These are phyloP conservation scores for Wickerhamomyces sp. DNA, from an alignment of 1,139 yeast species.

Conservation along the genomic window DNA sequence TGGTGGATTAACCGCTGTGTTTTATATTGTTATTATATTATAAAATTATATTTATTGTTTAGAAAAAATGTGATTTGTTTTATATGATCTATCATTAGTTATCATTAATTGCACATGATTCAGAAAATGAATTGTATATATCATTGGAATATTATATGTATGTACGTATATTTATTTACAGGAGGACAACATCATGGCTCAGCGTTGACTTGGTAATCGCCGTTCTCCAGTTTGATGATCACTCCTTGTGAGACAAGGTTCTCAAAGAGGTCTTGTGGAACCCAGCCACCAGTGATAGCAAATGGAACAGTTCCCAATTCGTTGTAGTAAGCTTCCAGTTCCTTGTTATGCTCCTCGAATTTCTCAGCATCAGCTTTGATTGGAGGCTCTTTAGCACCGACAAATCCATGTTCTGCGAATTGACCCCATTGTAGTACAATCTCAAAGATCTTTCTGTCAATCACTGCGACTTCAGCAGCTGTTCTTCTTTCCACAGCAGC, in stretches of 20 bases:
- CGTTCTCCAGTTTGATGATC: slow-evolving; percentile 42
- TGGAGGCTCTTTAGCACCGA: slow-evolving; percentile 48
- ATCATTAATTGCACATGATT: no score
- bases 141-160: not conserved
- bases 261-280: slow-evolving; percentile 88
- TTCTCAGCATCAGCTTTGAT: slow-evolving; percentile 52
- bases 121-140: no score
- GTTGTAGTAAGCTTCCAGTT: slow-evolving; percentile 63
- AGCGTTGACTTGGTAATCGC: slow-evolving; percentile 37
- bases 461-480: slow-evolving; percentile 58
- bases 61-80: no score
- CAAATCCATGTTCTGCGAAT: slow-evolving; percentile 58
- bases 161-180: not conserved
- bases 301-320: slow-evolving; percentile 71
- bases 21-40: not conserved
- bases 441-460: slow-evolving; percentile 68
- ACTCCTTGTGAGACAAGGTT: slow-evolving; percentile 64
- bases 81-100: no score
- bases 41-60: not conserved
- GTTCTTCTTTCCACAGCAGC: slow-evolving; percentile 61
- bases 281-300: slow-evolving; percentile 91
- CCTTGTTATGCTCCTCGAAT: slow-evolving; percentile 48
- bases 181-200: slow-evolving; percentile 8
- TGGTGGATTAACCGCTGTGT: not conserved
- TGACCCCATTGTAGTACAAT: slow-evolving; percentile 73